Base-by-base conservation (phyloP, 106 monocot species). In the Vanilla planifolia region DNA sequence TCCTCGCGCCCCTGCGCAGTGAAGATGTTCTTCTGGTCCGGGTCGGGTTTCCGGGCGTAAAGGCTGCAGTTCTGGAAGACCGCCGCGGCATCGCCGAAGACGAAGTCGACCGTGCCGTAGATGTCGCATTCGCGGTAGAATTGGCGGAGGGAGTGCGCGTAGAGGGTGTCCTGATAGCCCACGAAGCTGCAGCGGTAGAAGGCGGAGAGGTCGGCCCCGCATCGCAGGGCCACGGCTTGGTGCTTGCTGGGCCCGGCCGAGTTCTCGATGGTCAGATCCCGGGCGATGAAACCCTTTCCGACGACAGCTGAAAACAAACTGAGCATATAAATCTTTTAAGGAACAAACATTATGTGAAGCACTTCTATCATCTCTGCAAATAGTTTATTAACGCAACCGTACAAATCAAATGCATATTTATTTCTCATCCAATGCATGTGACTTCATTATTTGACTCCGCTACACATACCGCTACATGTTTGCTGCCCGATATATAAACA, bases 121-220 rank as follows among this genome's bases (percentile, higher is more conserved):
- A 86, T 42, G 46, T 86, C 71, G 60, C 85, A 86, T 0, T 77
- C 74, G 8, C 81, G 61, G 71, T 74, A 86, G 70, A 85, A 85
- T 47, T 85, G 85, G 33, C 80, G 73, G 23, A 77, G 77, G 28
- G 86, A 75, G 68, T 86, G 81, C 23, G n/a, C n/a, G n/a, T n/a
- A n/a, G 62, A 72, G 86, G 8, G 85, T 85, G 82, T 87, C 87
- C 53, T 88, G 87, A 70, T 88, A 89, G n/a, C 84, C 88, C 0
- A 84, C 79, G 71, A 89, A 80, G 62, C 84, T 83, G 76, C 88
- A 89, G 2, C 70, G 56, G 71, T 89, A 84, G 80, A 84, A 89
- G 32, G 62, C 84, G 7, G 84, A 89, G 37, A 84, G 74, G 74
- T 89, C 84, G 8, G 84, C 41, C 44, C 71, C 68, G 41, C 35